Conservation (phyloP, 805 yeast genomes). For the Saccharomycopsis lassenensis region DNA sequence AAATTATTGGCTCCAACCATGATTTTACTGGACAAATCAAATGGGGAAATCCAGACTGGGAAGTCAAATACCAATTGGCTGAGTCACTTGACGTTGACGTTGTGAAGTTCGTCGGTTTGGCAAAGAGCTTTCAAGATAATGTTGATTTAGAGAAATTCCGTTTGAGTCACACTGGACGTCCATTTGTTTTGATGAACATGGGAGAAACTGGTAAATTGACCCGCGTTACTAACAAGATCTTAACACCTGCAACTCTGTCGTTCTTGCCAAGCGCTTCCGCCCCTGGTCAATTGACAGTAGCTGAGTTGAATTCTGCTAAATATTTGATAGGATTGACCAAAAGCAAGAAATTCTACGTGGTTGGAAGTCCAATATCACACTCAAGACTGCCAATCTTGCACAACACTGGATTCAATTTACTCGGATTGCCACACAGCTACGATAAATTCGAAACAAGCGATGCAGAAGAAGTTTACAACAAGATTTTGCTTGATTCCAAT, state of each 20-base stretch:
- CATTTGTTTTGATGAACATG: conserved; percentile 79
- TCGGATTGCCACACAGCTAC: conserved; percentile 71
- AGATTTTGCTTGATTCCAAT: conserved; percentile 22
- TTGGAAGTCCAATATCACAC: conserved; percentile 75
- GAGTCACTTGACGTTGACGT: conserved; percentile 54
- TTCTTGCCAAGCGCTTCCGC: conserved; percentile 62
- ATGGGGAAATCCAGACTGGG: conserved; percentile 72
- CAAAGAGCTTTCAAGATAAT: conserved; percentile 56
- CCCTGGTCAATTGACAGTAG: conserved; percentile 65
- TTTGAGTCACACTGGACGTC: conserved; percentile 37
- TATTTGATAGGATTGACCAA: conserved; percentile 52
- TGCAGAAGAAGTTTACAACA: conserved; percentile 39
- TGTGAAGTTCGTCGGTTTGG: conserved; percentile 76
- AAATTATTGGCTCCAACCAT: conserved; percentile 75
- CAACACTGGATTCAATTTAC: conserved; percentile 60
- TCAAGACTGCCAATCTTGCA: conserved; percentile 87
- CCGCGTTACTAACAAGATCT: conserved; percentile 57
- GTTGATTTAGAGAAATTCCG: conserved; percentile 62
- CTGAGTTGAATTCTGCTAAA: conserved; percentile 48
- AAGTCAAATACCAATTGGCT: conserved; percentile 58
- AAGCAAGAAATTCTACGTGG: conserved; percentile 53
- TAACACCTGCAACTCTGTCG: conserved; percentile 80
- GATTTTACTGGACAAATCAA: conserved; percentile 51
- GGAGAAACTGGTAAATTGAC: conserved; percentile 68
- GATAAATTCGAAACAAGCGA: conserved; percentile 55